Conservation (phyloP, 2,329 filamentous ascomycete genomes). For the Periconia sp. region DNA sequence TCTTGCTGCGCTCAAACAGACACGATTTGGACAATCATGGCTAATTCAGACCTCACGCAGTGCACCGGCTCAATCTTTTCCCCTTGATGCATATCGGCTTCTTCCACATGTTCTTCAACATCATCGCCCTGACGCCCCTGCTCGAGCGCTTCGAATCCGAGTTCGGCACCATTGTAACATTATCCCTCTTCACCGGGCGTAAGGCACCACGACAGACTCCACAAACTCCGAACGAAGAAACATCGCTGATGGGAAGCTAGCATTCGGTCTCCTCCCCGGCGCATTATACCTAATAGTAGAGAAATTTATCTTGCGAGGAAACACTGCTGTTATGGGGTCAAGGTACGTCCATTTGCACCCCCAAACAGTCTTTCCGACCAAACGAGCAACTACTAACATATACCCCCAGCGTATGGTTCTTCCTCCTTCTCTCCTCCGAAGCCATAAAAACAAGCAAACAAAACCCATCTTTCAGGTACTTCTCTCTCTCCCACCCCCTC, state of each 20-base stretch:
- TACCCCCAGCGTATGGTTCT: conserved; percentile 79
- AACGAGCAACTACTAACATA: background rate
- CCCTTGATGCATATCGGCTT: conserved; percentile 82
- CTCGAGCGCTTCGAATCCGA: conserved; percentile 92
- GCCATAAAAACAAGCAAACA: conserved; percentile 80
- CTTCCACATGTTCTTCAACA: conserved; percentile 78
- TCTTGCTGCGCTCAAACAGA: too few relatives aligned
- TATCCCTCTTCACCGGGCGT: conserved; percentile 90
- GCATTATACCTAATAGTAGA: conserved; percentile 80
- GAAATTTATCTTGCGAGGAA: conserved; percentile 67
- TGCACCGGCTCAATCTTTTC: conserved; percentile 91
- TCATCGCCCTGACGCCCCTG: conserved; percentile 79
- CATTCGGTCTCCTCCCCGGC: conserved; percentile 66
- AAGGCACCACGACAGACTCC: conserved; percentile 43
- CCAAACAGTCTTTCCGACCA: background rate
- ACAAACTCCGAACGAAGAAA: background rate
- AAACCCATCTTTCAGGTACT: conserved; percentile 73
- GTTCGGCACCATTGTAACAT: conserved; percentile 84
- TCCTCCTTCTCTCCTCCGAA: conserved; percentile 81
- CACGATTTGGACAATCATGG: background rate
- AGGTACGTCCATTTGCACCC: conserved; percentile 59
- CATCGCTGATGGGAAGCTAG: conserved; percentile 29
- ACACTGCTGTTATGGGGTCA: conserved; percentile 77
- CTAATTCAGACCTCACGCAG: conserved; percentile 50
- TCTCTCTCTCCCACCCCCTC: background rate